Conservation (phyloP, 306 rosid species). For the Fragaria vesca region DNA sequence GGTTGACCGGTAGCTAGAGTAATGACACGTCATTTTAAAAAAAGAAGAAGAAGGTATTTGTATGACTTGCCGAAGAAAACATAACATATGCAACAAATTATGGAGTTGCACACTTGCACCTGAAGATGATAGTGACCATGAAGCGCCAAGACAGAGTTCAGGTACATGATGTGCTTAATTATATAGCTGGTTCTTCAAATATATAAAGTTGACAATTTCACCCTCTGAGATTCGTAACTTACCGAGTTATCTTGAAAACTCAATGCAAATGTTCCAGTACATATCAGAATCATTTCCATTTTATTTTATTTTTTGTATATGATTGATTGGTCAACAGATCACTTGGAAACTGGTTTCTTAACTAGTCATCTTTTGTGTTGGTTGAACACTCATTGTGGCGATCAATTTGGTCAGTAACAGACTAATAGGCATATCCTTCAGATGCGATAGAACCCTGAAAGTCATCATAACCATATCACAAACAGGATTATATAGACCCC, state of each 20-base stretch:
- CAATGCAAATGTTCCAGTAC: not conserved
- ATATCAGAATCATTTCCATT: not conserved
- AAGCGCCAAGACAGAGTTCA: constrained; percentile 36
- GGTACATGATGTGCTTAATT: constrained; percentile 40
- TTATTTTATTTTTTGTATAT: not conserved
- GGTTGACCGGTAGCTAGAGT: constrained; percentile 36
- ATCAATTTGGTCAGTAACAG: not conserved
- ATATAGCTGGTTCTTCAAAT: constrained; percentile 23
- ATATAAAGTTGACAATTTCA: constrained; percentile 13
- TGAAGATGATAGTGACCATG: constrained; percentile 34
- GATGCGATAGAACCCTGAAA: not conserved
- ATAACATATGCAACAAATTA: constrained; percentile 22
- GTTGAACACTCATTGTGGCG: no score
- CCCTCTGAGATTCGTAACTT: not conserved
- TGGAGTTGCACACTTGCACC: constrained; percentile 39
- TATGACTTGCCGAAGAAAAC: not conserved
- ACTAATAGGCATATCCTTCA: not conserved
- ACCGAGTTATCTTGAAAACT: not conserved
- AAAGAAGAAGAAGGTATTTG: constrained; percentile 4
- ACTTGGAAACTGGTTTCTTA: not conserved
- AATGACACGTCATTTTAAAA: constrained; percentile 25
- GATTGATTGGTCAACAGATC: constrained; percentile 3
- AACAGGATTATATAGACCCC: not conserved
- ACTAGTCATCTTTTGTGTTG: not conserved
- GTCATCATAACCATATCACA: not conserved